Percentiles rank a stretch among this genome's conserved stretches.
Conservation (phyloP, 257 asterid genomes). For the Nicotiana benthamiana region DNA sequence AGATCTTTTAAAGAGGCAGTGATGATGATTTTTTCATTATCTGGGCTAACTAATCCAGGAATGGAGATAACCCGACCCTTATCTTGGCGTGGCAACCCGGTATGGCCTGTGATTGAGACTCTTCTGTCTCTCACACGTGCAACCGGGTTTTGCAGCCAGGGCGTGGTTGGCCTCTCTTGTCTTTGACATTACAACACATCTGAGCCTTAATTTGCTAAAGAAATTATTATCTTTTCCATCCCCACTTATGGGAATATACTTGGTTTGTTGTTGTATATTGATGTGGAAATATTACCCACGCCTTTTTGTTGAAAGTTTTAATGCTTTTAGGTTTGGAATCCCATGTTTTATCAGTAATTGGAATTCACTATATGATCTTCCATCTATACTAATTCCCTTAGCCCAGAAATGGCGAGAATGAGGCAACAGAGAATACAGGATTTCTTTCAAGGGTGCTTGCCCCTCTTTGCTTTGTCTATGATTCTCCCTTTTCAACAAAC, state of each 20-base stretch:
- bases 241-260: too few species aligned
- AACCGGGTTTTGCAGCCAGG: conserved; percentile 28
- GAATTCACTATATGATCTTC: too few species aligned
- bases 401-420: not conserved
- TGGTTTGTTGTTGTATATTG: too few species aligned
- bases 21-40: not conserved
- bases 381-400: not conserved
- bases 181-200: not conserved
- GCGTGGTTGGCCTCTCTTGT: conserved; percentile 1
- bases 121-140: conserved; percentile 6
- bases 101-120: conserved; percentile 4
- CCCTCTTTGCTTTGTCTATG: conserved; percentile 31
- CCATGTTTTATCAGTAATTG: too few species aligned
- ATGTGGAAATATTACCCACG: too few species aligned
- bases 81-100: conserved; percentile 41
- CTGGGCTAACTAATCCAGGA: not conserved
- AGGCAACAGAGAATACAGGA: conserved; percentile 7
- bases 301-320: too few species aligned
- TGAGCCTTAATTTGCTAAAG: conserved; percentile 10
- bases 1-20: too few species aligned
- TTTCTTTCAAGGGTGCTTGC: conserved; percentile 46
- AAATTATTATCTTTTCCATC: not conserved
- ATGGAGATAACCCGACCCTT: conserved; percentile 16
- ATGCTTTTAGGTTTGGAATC: too few species aligned
- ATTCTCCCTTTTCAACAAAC: not conserved